A percentile compares a stretch with the other conserved stretches of the same genome.
phyloP scores from a whole-genome alignment of 768 basidiomycete genomes.

The Suillus luteus region DNA sequence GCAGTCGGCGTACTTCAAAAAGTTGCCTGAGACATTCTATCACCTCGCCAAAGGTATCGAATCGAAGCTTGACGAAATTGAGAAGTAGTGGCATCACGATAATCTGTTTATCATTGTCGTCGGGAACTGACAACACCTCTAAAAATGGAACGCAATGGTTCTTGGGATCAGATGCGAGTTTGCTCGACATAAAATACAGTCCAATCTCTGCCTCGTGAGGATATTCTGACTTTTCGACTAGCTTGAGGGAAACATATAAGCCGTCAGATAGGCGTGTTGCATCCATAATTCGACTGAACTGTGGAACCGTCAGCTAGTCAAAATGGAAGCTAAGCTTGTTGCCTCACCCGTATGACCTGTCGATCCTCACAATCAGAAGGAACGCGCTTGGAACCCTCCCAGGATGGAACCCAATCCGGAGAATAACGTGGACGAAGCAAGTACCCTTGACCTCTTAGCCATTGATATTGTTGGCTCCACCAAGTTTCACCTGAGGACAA shows the following conservation, averaged over 20 bases:
- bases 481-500: slow-evolving; percentile 10
- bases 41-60: slow-evolving; percentile 28
- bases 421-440: slow-evolving; percentile 33
- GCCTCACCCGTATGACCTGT: not conserved
- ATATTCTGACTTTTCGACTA: slow-evolving; percentile 9
- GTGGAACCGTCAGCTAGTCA: not conserved
- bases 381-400: slow-evolving; percentile 19
- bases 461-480: slow-evolving; percentile 27
- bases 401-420: slow-evolving; percentile 39
- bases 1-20: slow-evolving; percentile 27
- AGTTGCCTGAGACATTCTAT: slow-evolving; percentile 33
- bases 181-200: slow-evolving; percentile 20
- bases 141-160: slow-evolving; percentile 33
- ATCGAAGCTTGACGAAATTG: slow-evolving; percentile 19
- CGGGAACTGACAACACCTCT: slow-evolving; percentile 16
- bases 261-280: slow-evolving; percentile 33
- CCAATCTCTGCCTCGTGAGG: slow-evolving; percentile 30
- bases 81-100: slow-evolving; percentile 35
- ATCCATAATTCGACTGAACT: slow-evolving; percentile 22
- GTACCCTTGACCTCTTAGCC: slow-evolving; percentile 35
- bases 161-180: slow-evolving; percentile 8
- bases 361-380: slow-evolving; percentile 10
- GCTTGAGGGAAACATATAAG: slow-evolving; percentile 33
- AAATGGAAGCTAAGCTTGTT: not conserved
- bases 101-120: slow-evolving; percentile 18